Evolutionary conservation across 1,284 basidiomycete genomes (phyloP).

Genomic region (Ceratobasidium sp.): DNA sequence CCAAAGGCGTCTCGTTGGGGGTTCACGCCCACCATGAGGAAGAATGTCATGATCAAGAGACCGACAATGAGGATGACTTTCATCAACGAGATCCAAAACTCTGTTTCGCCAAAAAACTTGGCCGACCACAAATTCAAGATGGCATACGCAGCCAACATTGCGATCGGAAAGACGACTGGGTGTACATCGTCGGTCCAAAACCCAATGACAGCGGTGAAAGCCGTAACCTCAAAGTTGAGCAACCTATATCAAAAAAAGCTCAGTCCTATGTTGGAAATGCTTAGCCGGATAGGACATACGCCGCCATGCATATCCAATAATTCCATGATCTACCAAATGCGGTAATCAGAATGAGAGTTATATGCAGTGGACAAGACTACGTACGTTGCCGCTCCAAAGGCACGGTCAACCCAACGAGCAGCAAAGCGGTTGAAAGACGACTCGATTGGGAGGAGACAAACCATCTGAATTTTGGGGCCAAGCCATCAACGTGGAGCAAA

Average conservation of each 20-base stretch:
- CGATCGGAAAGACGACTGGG: constrained; percentile 26
- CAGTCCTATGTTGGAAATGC: not conserved
- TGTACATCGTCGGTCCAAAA: constrained; percentile 34
- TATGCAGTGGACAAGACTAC: not conserved
- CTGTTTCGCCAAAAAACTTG: constrained; percentile 37
- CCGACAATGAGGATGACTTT: constrained; percentile 38
- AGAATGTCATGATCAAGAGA: constrained; percentile 38
- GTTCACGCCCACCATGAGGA: constrained; percentile 38
- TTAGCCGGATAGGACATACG: constrained; percentile 8
- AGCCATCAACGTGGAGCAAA: not conserved
- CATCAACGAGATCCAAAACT: constrained; percentile 37
- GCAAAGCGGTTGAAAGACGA: constrained; percentile 38
- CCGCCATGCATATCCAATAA: constrained; percentile 33
- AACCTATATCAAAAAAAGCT: constrained; percentile 15
- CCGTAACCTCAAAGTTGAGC: constrained; percentile 35
- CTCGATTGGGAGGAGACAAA: constrained; percentile 38
- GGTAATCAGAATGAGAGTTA: not conserved
- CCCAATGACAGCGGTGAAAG: constrained; percentile 35
- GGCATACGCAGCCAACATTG: constrained; percentile 30
- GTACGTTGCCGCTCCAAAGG: constrained; percentile 37
- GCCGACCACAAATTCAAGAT: constrained; percentile 38
- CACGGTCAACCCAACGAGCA: constrained; percentile 34
- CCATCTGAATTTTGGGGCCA: constrained; percentile 33
- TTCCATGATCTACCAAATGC: constrained; percentile 31
- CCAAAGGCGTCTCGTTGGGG: constrained; percentile 36